Evolutionary conservation across 495 filamentous ascomycete species (phyloP).

Genomic region (Penicillium macrosclerotiorum): DNA sequence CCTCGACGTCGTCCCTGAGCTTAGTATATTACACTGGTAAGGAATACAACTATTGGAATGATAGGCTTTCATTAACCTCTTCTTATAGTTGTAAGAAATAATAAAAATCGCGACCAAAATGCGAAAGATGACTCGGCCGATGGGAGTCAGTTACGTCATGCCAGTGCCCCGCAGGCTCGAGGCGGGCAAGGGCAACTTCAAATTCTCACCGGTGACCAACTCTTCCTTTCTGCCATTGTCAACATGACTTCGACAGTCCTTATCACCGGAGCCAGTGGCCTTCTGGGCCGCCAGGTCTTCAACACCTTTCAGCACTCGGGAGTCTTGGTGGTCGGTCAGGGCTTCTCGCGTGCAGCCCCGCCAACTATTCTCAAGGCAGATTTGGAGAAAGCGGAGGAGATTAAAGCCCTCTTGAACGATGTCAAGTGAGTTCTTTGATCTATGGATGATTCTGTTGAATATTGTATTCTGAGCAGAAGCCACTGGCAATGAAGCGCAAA

Average conservation of each 20-base stretch:
- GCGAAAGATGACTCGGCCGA: background rate
- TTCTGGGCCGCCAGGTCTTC: slow-evolving; percentile 78
- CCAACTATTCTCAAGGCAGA: slow-evolving; percentile 75
- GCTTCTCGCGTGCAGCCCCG: slow-evolving; percentile 68
- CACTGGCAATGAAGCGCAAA: too few relatives aligned
- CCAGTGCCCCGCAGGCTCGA: slow-evolving; percentile 11
- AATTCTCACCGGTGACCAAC: slow-evolving; percentile 5
- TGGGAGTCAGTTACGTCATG: slow-evolving; percentile 32
- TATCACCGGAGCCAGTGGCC: slow-evolving; percentile 81
- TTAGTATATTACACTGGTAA: too few relatives aligned
- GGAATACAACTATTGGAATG: too few relatives aligned
- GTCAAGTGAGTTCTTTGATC: slow-evolving; percentile 34
- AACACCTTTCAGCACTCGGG: slow-evolving; percentile 66
- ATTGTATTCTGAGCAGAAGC: too few relatives aligned
- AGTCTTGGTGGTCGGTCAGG: slow-evolving; percentile 83
- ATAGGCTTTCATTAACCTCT: too few relatives aligned
- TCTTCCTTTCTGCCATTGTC: background rate
- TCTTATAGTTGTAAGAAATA: background rate
- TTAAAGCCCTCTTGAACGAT: slow-evolving; percentile 61
- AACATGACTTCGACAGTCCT: slow-evolving; percentile 63
- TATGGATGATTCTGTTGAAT: too few relatives aligned
- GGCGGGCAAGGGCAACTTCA: slow-evolving; percentile 1
- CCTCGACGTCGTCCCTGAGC: too few relatives aligned
- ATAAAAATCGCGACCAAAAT: background rate
- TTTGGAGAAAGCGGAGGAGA: slow-evolving; percentile 57